Base-by-base conservation (phyloP, 2,329 filamentous ascomycete species). In the Claviceps digitariae region DNA sequence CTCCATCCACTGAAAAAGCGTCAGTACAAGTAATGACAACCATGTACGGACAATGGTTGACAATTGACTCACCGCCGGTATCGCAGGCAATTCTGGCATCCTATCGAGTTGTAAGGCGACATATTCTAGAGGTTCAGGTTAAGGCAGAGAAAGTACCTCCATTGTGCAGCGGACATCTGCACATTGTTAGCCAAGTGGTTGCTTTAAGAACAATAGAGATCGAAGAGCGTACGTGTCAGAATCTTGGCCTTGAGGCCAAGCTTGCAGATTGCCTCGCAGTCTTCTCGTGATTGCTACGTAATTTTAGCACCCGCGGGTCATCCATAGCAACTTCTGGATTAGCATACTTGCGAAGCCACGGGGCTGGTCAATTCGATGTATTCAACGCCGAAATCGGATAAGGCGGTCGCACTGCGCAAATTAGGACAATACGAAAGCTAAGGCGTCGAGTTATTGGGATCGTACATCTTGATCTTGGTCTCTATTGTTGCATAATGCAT, bases 211-310 rank as follows among this genome's bases (percentile, higher is more conserved):
- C 17, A 10, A 17, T 12, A 21, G 17, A 8, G 20, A n/a, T 74
- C 25, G 9, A 2, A 15, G n/a, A 36, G 36, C 55, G 17, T 31
- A 58, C 55, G 57, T 8, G 57, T 58, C 10, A 58, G 34, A 8
- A 68, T 66, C 63, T 68, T 67, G 58, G 65, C 56, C 62, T 89
- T 90, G 69, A 96, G 81, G 58, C 90, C 90, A 52, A 96, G 85
- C 78, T 90, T 89, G 85, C 88, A 94, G 66, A 96, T 95, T 55
- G 84, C 83, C 73, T 93, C 85, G 70, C 89, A 95, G 73, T 96
- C 91, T 64, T 75, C 71, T 67, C 84, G 81, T 52, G 88, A 94
- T 73, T 95, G 88, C 73, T 90, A 84, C 12, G 85, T 90, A 52
- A 43, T 25, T 51, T 51, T 44, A 51, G 49, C 27, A n/a, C 36